phyloP scores from a whole-genome alignment of 495 filamentous ascomycete genomes.

The Astrothelium subdiscretum region DNA sequence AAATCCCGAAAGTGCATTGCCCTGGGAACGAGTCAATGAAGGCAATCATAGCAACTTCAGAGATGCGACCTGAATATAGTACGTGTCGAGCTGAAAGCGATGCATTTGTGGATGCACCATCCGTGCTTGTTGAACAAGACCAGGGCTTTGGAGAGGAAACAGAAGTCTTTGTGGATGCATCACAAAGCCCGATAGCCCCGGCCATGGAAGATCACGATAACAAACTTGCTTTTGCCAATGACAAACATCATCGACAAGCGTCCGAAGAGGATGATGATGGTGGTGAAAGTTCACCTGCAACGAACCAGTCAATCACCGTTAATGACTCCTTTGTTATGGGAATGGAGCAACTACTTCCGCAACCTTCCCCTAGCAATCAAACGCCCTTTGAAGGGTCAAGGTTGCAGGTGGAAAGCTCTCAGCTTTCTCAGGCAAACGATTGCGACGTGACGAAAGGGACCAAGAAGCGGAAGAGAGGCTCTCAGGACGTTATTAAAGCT shows the following conservation, averaged over 20 bases:
- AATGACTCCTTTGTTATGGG: not conserved
- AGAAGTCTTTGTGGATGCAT: not conserved
- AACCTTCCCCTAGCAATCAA: not conserved
- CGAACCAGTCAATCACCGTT: not conserved
- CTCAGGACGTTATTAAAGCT: slow-evolving; percentile 3
- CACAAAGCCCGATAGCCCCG: not conserved
- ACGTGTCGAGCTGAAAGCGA: not conserved
- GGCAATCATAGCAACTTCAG: not conserved
- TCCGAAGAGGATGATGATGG: not conserved
- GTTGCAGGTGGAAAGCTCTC: not conserved
- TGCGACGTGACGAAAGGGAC: not conserved
- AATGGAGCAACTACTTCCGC: not conserved
- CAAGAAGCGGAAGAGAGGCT: slow-evolving; percentile 3
- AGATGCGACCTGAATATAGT: not conserved
- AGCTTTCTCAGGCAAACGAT: not conserved
- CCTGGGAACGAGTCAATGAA: not conserved
- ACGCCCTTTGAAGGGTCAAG: not conserved
- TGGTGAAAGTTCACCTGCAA: not conserved
- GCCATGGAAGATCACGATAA: not conserved
- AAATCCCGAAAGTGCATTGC: not conserved
- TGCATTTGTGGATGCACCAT: not conserved
- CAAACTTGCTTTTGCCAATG: not conserved
- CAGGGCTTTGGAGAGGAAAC: not conserved
- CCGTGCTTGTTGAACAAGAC: not conserved
- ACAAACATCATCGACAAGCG: not conserved